Evolutionary conservation across 2,329 filamentous ascomycete genomes (phyloP).

Genomic region (Sporothrix schenckii): DNA sequence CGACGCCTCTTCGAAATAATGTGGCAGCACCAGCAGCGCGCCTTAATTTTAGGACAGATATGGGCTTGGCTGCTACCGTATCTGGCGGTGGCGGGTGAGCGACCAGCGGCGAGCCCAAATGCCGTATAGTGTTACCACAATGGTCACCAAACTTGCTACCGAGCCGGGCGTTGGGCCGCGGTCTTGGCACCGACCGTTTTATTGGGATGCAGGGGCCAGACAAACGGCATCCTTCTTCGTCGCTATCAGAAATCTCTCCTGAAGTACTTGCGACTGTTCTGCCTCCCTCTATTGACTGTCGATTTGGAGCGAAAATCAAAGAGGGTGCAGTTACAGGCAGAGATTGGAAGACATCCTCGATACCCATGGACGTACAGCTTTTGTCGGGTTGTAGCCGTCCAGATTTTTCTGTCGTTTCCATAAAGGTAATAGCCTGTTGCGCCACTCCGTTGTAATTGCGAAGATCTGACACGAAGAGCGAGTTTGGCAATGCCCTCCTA

Average conservation of each 20-base stretch:
- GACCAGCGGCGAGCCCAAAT: neutral
- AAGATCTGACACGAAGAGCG: neutral
- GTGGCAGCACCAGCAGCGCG: neutral
- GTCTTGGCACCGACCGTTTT: neutral
- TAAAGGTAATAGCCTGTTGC: neutral
- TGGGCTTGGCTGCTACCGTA: neutral
- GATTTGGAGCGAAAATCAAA: neutral
- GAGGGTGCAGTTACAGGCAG: neutral
- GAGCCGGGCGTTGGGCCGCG: neutral
- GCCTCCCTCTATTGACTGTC: neutral
- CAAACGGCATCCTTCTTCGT: constrained; percentile 45
- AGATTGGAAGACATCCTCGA: neutral
- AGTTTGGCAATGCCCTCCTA: neutral
- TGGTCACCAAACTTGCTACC: neutral
- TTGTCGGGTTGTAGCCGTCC: neutral
- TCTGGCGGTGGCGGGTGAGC: neutral
- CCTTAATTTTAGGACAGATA: neutral
- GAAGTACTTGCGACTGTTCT: neutral
- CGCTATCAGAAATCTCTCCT: constrained; percentile 55
- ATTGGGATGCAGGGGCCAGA: neutral
- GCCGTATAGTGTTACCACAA: neutral
- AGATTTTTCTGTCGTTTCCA: constrained; percentile 8
- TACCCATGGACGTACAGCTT: neutral
- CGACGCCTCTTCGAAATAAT: no score
- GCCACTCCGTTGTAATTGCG: neutral